Evolutionary conservation across 805 yeast species (phyloP), one percentile per base, ranked within the genome.

Genomic region (Saccharomycopsis oosterbeekiorum): DNA sequence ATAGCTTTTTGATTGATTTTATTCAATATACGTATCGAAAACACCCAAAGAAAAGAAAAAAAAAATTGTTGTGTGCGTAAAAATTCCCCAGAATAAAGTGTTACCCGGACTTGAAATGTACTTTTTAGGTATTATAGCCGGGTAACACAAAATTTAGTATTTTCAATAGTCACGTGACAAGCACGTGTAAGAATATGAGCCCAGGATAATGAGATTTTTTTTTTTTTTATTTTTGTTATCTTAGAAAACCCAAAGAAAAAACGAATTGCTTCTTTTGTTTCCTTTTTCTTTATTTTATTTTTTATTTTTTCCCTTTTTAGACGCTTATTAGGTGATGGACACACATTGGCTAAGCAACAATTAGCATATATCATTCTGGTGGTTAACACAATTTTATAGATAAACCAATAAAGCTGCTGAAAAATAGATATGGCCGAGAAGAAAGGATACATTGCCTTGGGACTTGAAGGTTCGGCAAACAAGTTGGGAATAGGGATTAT

Each of bases 391-490:
- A 29, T 4, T 29, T 3, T 3, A 29, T 29, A 29, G 6, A 29
- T 29, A 29, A 29, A 29, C 6, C 34, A 29, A 29, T 6, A 29
- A 29, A 29, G 34, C 34, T 29, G 34, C 34, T 29, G 3, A 29
- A 29, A 29, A 29, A 29, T 29, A 29, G 34, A 29, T 29, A 37
- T 42, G 51, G 24, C 26, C 11, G 54, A 26, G 17, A 19, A 17
- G 47, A 53, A 15, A 14, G 43, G 21, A 12, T 88, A 85, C 67
- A 72, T 88, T 12, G 97, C 97, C 0, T 69, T 94, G 0, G 99
- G 99, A 0, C 78, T 94, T 39, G 99, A 94, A 72, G 99, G 99
- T 0, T 90, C 97, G 0, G 99, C 99, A 17, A 94, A 94, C 71
- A 94, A 94, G 70, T 78, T 94, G 1, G 99, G 97, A 1, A 94